A percentile compares a stretch with the other conserved stretches of the same genome.
phyloP scores from a whole-genome alignment of 176 grass and related monocot species.

The Elymus sibiricus region DNA sequence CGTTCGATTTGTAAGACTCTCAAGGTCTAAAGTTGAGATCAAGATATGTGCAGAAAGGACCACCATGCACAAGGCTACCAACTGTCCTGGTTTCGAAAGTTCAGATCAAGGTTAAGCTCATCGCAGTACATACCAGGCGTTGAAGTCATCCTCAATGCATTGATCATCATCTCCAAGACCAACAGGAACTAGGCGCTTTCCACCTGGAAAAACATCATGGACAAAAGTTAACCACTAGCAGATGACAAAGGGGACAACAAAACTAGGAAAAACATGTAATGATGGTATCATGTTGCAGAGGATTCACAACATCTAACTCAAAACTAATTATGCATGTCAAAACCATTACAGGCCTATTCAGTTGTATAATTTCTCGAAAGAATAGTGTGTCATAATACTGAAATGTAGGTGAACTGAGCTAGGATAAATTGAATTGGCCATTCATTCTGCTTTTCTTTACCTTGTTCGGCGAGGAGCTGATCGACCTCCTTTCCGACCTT shows the following conservation, averaged over 20 bases:
- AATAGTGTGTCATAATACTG: not conserved
- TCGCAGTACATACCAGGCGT: conserved; percentile 50
- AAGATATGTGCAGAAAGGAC: not conserved
- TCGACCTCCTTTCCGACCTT: conserved; percentile 83
- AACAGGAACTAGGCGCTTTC: conserved; percentile 62
- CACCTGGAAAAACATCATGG: conserved; percentile 55
- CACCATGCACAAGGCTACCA: not conserved
- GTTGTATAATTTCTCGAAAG: not conserved
- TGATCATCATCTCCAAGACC: conserved; percentile 97
- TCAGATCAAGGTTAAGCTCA: conserved; percentile 1
- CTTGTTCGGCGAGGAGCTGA: conserved; percentile 72
- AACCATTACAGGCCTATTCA: not conserved
- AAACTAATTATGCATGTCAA: not conserved
- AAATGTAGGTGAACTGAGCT: not conserved
- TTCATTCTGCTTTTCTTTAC: conserved; percentile 27
- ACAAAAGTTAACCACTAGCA: not conserved
- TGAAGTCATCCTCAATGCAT: conserved; percentile 96
- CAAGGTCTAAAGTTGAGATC: conserved; percentile 3
- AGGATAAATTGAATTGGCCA: not conserved
- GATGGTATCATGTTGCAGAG: not conserved
- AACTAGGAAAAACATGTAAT: not conserved
- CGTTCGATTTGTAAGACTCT: not conserved
- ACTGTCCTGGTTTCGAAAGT: not conserved
- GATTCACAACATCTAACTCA: not conserved
- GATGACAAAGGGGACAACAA: not conserved